Evolutionary conservation across 1,284 basidiomycete genomes (phyloP).

Genomic region (Pseudozyma hubeiensis): DNA sequence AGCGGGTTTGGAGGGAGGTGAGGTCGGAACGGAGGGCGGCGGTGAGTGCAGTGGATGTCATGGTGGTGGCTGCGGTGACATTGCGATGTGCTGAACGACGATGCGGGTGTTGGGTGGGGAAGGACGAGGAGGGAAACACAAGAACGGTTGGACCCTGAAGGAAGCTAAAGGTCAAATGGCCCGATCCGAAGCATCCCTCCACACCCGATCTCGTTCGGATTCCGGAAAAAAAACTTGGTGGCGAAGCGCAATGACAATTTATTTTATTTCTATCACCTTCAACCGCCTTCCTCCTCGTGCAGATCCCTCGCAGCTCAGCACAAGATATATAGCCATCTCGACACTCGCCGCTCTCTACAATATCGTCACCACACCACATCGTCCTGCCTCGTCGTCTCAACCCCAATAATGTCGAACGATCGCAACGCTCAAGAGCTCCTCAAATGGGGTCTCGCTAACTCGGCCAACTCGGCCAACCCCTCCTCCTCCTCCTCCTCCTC

Average conservation of each 20-base stretch:
- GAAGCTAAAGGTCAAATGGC: background rate
- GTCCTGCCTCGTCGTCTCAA: too few relatives aligned
- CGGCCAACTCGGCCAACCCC: slow-evolving; percentile 15
- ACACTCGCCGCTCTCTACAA: too few relatives aligned
- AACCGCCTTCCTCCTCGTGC: slow-evolving; percentile 14
- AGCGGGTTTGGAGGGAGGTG: slow-evolving; percentile 12
- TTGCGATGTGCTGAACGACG: background rate
- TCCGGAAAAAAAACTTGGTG: slow-evolving; percentile 8
- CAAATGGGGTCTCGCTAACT: slow-evolving; percentile 60
- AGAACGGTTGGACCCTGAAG: slow-evolving; percentile 23
- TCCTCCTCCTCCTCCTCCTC: slow-evolving; percentile 6
- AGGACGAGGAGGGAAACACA: slow-evolving; percentile 5
- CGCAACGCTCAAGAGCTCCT: slow-evolving; percentile 63
- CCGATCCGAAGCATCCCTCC: slow-evolving; percentile 18
- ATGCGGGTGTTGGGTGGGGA: background rate
- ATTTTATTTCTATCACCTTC: slow-evolving; percentile 17
- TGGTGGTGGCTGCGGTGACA: background rate
- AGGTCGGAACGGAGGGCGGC: background rate
- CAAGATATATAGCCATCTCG: background rate
- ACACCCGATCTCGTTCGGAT: slow-evolving; percentile 31
- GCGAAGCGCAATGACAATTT: background rate
- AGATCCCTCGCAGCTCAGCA: too few relatives aligned
- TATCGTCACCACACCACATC: too few relatives aligned
- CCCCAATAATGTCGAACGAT: slow-evolving; percentile 56
- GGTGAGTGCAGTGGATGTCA: slow-evolving; percentile 1